Conservation (phyloP, 2,329 filamentous ascomycete genomes). For the Hypoxylon sp. region DNA sequence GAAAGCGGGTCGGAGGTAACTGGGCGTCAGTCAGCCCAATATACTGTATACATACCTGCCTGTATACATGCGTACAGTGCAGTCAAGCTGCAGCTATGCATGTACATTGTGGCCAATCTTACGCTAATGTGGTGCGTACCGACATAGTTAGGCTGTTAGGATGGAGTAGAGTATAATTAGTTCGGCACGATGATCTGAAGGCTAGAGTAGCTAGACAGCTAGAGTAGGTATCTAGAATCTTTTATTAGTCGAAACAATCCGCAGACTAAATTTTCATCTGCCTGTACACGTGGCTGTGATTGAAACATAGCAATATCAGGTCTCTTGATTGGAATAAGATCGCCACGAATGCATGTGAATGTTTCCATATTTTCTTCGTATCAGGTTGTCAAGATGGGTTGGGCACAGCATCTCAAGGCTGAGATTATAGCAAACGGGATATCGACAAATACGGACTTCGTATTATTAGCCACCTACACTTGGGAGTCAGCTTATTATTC, state of each 20-base stretch:
- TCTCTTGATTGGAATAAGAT: conserved; percentile 1
- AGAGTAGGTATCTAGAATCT: too few species aligned
- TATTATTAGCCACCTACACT: too few species aligned
- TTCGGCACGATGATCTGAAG: conserved; percentile 22
- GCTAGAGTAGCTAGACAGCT: too few species aligned
- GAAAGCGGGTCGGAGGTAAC: conserved; percentile 11
- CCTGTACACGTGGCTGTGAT: conserved; percentile 36
- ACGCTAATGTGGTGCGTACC: conserved; percentile 21
- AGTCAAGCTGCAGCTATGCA: too few species aligned
- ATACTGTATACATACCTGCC: not conserved
- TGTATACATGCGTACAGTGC: conserved; percentile 1
- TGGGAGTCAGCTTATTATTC: too few species aligned
- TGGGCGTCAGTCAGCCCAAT: not conserved
- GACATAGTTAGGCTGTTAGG: conserved; percentile 3
- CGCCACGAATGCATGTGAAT: conserved; percentile 26
- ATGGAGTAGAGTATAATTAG: too few species aligned
- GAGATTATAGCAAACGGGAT: too few species aligned
- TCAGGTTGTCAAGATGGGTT: too few species aligned
- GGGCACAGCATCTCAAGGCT: too few species aligned
- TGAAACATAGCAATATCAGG: conserved; percentile 22
- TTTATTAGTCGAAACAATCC: conserved; percentile 14
- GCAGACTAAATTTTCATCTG: conserved; percentile 11
- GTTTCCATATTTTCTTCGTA: too few species aligned
- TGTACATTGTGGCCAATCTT: conserved; percentile 9
- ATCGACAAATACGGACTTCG: too few species aligned